Evolutionary conservation across 2,329 filamentous ascomycete species (phyloP).

Genomic region (Aspergillus chevalieri): DNA sequence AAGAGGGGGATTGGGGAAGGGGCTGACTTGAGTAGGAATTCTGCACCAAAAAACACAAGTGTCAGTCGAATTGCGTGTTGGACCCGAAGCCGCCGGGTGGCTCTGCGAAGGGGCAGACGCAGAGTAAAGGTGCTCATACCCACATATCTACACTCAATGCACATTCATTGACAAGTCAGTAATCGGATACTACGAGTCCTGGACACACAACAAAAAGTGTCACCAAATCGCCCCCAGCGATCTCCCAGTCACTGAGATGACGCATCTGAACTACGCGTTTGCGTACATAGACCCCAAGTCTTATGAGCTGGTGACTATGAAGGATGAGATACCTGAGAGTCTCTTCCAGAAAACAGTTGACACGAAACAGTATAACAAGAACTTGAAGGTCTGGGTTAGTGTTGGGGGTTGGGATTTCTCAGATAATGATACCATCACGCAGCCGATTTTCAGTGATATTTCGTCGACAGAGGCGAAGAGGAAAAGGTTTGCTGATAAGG

Average conservation of each 20-base stretch:
- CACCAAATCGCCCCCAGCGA: slow-evolving; percentile 2
- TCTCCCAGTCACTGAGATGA: slow-evolving; percentile 9
- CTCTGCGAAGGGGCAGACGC: neutral
- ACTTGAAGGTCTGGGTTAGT: slow-evolving; percentile 30
- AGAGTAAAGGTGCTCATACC: neutral
- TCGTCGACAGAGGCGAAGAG: slow-evolving; percentile 9
- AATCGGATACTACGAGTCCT: slow-evolving; percentile 32
- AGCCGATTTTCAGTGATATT: slow-evolving; percentile 17
- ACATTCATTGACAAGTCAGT: neutral
- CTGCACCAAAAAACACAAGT: neutral
- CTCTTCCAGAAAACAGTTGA: slow-evolving; percentile 21
- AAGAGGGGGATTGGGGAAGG: neutral
- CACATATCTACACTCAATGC: neutral
- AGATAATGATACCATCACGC: slow-evolving; percentile 22
- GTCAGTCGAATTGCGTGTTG: slow-evolving; percentile 5
- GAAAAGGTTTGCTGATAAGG: slow-evolving; percentile 30
- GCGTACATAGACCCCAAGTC: slow-evolving; percentile 34
- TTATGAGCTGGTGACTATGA: slow-evolving; percentile 22
- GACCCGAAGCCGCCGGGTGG: slow-evolving; percentile 1
- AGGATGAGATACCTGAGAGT: slow-evolving; percentile 4
- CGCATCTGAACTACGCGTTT: slow-evolving; percentile 35
- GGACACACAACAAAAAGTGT: slow-evolving; percentile 16
- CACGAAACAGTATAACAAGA: slow-evolving; percentile 15
- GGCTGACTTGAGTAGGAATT: neutral
- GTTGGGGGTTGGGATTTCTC: slow-evolving; percentile 40